Evolutionary conservation across 148 eudicot genomes (phyloP).

Genomic region (Pharnaceum exiguum): DNA sequence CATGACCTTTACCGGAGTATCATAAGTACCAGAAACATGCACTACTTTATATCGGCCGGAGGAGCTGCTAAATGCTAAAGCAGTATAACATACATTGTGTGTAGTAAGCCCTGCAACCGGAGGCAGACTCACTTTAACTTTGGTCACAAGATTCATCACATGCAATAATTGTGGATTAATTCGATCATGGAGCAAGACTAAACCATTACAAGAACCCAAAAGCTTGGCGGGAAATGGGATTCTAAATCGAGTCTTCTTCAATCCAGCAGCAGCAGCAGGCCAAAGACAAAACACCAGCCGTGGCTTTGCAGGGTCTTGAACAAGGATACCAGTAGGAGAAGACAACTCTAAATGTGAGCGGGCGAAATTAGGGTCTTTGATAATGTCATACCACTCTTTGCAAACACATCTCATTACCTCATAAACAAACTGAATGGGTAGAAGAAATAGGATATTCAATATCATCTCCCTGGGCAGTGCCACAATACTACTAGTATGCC

Average conservation of each 20-base stretch:
- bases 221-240: neutral
- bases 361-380: neutral
- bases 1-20: constrained; percentile 6
- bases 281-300: neutral
- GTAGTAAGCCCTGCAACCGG: neutral
- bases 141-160: constrained; percentile 10
- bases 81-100: neutral
- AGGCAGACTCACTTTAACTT: constrained; percentile 10
- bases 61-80: neutral
- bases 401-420: neutral
- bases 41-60: constrained; percentile 8
- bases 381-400: neutral
- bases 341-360: neutral
- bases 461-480: neutral
- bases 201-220: constrained; percentile 10
- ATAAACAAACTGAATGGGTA: neutral
- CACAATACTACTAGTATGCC: neutral
- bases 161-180: neutral
- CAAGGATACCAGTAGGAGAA: neutral
- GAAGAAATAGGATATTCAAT: neutral
- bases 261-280: neutral
- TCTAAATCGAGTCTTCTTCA: neutral
- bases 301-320: neutral
- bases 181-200: neutral
- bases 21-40: constrained; percentile 48